Percentiles rank a stretch among this genome's conserved stretches.
phyloP scores from a whole-genome alignment of 208 protist species.

The Strigomonas culicis region DNA sequence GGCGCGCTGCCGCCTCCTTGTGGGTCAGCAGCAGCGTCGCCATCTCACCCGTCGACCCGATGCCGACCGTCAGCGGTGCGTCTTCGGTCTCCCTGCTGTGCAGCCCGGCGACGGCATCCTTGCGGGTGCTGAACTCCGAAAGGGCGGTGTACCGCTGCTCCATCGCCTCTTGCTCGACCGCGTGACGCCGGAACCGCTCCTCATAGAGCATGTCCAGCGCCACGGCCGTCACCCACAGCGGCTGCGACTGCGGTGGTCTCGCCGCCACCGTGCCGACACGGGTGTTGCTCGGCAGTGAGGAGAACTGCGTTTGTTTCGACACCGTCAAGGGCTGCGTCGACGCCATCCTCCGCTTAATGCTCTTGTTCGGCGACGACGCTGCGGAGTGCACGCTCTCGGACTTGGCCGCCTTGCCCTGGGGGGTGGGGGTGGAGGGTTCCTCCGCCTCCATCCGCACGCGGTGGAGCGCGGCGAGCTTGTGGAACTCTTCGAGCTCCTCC shows the following conservation, averaged over 20 bases:
- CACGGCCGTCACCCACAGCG: not conserved
- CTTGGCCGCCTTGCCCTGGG: not conserved
- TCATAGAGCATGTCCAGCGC: not conserved
- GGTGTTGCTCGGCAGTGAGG: too few relatives aligned
- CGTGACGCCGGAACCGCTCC: not conserved
- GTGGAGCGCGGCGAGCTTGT: too few relatives aligned
- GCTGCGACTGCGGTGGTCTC: not conserved
- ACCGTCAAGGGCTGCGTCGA: too few relatives aligned
- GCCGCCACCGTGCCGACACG: too few relatives aligned
- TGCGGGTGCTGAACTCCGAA: not conserved
- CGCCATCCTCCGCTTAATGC: too few relatives aligned
- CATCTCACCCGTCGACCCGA: not conserved
- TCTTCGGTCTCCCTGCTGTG: too few relatives aligned
- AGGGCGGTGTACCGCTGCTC: not conserved
- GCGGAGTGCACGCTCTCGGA: not conserved
- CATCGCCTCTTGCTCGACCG: not conserved
- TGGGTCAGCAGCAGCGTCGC: conserved; percentile 1
- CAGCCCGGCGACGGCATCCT: too few relatives aligned
- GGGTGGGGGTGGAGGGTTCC: not conserved
- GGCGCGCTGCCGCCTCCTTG: conserved; percentile 3
- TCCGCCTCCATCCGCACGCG: too few relatives aligned
- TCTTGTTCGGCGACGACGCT: too few relatives aligned
- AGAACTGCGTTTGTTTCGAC: too few relatives aligned
- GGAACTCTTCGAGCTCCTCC: too few relatives aligned
- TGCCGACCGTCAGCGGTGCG: not conserved